These are phyloP conservation scores for Barnettozyma botsteinii DNA, from an alignment of 805 yeast genomes.

Conservation along the genomic window DNA sequence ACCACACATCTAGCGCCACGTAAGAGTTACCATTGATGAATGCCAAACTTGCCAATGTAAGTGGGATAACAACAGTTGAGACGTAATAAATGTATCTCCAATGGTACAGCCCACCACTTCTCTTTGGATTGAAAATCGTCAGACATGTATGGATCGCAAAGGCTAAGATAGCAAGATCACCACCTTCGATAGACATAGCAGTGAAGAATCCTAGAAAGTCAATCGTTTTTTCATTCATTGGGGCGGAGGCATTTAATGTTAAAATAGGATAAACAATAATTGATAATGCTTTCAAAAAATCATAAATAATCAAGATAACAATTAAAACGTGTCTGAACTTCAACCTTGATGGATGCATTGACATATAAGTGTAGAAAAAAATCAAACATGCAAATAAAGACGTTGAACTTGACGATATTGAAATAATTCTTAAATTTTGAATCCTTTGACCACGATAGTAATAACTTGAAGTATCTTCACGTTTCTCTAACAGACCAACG, in stretches of 20 bases:
- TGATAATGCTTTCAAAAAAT: constrained; percentile 65
- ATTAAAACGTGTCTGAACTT: constrained; percentile 71
- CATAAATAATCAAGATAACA: constrained; percentile 61
- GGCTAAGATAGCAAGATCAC: constrained; percentile 74
- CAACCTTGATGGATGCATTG: constrained; percentile 57
- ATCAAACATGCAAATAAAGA: constrained; percentile 50
- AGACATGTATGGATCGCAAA: constrained; percentile 81
- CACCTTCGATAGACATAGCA: constrained; percentile 75
- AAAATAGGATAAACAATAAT: constrained; percentile 65
- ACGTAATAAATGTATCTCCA: constrained; percentile 54
- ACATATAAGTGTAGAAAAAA: constrained; percentile 53
- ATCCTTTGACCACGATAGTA: not conserved
- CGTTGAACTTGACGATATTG: constrained; percentile 43
- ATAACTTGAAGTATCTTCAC: not conserved
- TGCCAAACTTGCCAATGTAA: constrained; percentile 64
- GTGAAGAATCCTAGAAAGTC: constrained; percentile 63
- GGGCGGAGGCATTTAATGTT: constrained; percentile 43
- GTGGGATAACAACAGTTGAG: constrained; percentile 53
- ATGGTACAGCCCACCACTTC: constrained; percentile 64
- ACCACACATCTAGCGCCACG: constrained; percentile 62
- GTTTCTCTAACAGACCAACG: too few relatives aligned
- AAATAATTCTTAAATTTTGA: constrained; percentile 25
- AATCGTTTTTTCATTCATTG: constrained; percentile 8
- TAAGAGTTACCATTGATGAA: constrained; percentile 56
- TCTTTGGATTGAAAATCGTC: constrained; percentile 59